These are phyloP conservation scores for Passiflora organensis DNA, from an alignment of 345 rosid species.

Conservation along the genomic window DNA sequence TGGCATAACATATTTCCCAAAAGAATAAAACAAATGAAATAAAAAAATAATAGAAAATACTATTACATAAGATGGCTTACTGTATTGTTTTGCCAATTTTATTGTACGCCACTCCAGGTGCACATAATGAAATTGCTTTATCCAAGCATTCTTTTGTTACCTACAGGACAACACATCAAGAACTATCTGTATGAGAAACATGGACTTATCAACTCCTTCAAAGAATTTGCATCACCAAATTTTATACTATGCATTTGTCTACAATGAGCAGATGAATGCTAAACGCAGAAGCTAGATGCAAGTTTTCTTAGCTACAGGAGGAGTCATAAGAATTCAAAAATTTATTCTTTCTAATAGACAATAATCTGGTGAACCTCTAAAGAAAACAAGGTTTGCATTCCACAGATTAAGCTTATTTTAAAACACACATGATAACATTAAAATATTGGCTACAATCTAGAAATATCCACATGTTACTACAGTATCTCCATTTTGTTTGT, in stretches of 20 bases:
- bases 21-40: background rate
- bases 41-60: background rate
- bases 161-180: conserved; percentile 26
- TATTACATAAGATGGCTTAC: conserved; percentile 52
- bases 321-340: too few relatives aligned
- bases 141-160: conserved; percentile 81
- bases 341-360: too few relatives aligned
- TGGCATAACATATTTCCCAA: background rate
- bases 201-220: background rate
- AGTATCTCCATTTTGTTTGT: too few relatives aligned
- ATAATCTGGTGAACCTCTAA: too few relatives aligned
- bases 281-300: background rate
- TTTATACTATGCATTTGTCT: too few relatives aligned
- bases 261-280: too few relatives aligned
- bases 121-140: conserved; percentile 78
- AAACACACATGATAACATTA: too few relatives aligned
- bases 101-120: conserved; percentile 71
- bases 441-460: too few relatives aligned
- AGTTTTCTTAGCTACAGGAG: too few relatives aligned
- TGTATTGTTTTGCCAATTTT: conserved; percentile 83
- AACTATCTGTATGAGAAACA: background rate
- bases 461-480: too few relatives aligned
- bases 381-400: too few relatives aligned
- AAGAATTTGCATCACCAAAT: background rate
- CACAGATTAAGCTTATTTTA: too few relatives aligned